Evolutionary conservation across 2,329 filamentous ascomycete genomes (phyloP).

Genomic region (Fusarium denticulatum): DNA sequence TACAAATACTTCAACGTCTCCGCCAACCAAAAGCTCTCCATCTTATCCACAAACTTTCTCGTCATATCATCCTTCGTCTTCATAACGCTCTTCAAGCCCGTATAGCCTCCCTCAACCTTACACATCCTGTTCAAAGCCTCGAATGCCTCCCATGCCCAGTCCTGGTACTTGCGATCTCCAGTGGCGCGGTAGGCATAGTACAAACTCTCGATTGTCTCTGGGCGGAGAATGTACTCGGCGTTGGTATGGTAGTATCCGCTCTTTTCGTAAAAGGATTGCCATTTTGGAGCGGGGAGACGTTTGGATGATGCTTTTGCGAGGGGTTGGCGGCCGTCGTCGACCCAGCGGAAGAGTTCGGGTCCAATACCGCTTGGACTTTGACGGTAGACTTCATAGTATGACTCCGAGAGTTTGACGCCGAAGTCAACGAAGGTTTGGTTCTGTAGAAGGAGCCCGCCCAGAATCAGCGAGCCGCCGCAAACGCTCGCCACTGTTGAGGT

Average conservation of each 20-base stretch:
- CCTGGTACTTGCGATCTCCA: constrained; percentile 21
- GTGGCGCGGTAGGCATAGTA: constrained; percentile 37
- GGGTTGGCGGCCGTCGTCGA: constrained; percentile 23
- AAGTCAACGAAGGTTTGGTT: constrained; percentile 15
- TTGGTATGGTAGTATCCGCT: constrained; percentile 27
- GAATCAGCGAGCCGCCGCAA: not conserved
- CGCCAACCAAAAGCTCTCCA: constrained; percentile 38
- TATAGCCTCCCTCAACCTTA: constrained; percentile 14
- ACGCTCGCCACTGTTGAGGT: not conserved
- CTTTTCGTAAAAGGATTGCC: constrained; percentile 18
- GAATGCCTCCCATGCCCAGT: constrained; percentile 33
- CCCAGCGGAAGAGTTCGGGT: constrained; percentile 33
- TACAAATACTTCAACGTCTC: constrained; percentile 39
- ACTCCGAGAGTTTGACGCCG: not conserved
- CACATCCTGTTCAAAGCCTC: constrained; percentile 8
- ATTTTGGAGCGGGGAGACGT: not conserved
- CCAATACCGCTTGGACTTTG: constrained; percentile 28
- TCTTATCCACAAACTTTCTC: constrained; percentile 22
- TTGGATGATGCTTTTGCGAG: constrained; percentile 17
- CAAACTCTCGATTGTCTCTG: constrained; percentile 26
- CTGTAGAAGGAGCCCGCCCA: not conserved
- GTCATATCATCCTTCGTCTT: not conserved
- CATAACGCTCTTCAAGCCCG: constrained; percentile 18
- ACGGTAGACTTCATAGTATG: constrained; percentile 26
- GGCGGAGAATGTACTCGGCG: constrained; percentile 29